Evolutionary conservation across 2,329 filamentous ascomycete species (phyloP), one percentile per base, ranked within the genome.

Genomic region (Fusarium tanahbumbuense): DNA sequence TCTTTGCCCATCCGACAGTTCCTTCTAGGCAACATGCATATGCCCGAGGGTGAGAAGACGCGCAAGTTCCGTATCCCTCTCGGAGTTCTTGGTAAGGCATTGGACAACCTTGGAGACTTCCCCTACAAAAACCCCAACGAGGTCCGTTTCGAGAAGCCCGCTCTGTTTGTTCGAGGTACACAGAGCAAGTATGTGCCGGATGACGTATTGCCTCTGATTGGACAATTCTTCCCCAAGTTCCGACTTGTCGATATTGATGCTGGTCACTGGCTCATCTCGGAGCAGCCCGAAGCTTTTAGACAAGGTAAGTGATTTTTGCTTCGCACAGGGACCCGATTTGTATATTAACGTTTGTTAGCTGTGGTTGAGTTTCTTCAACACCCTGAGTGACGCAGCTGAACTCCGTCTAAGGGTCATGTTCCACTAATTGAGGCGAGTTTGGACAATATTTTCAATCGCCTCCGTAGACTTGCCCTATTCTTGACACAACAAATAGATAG

Each of bases 181-280:
- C 84, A 85, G 79, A 95, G 92, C 80, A 87, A 86, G 72, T 97
- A 97, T 78, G 88, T 97, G 5, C 88, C 92, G 8, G 92, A 97
- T 77, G 93, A 97, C 80, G 87, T 89, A 55, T 80, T 97, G 49
- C 92, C 93, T n/a, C 81, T 91, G 20, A 91, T 96, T 72, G 92
- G 93, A 5, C 86, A 89, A 68, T 96, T 97, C 81, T 97, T 97
- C 76, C 93, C 93, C 13, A 84, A 85, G 25, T 97, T 96, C 76
- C 82, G 88, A 77, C 76, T 96, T 30, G 88, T 85, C 50, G 91
- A 95, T 80, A 82, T 97, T 32, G 90, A 96, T 40, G 87, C 90
- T 11, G 93, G 93, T 0, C 93, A 97, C 79, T 97, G 93, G 93
- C 83, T 97, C 8, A 94, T 95, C 67, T 93, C 92, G n/a, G 93